phyloP scores from a whole-genome alignment of 2,329 filamentous ascomycete species.

The Alternaria arborescens region DNA sequence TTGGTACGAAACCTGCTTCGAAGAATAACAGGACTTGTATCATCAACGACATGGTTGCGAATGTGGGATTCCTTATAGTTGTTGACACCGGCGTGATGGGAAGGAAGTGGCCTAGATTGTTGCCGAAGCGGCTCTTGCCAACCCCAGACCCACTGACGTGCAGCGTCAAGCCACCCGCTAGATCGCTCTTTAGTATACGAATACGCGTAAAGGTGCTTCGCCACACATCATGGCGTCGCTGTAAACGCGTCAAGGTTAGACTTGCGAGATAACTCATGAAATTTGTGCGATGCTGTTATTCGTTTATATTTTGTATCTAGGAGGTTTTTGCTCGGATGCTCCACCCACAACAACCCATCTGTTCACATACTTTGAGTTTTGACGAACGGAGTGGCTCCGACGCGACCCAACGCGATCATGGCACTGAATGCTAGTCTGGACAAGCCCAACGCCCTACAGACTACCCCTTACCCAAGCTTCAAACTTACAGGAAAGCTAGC shows the following conservation, averaged over 20 bases:
- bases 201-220: conserved; percentile 8
- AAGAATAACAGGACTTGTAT: neutral
- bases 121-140: conserved; percentile 8
- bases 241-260: neutral
- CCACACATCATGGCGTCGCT: neutral
- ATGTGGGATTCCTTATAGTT: conserved; percentile 7
- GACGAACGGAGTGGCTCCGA: conserved; percentile 3
- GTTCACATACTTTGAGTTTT: neutral
- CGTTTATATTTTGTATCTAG: neutral
- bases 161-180: conserved; percentile 13
- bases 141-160: conserved; percentile 18
- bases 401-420: neutral
- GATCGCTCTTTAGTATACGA: neutral
- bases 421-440: neutral
- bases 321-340: neutral
- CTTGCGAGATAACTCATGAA: neutral
- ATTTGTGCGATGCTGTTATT: neutral
- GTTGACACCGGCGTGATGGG: conserved; percentile 7
- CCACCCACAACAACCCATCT: neutral
- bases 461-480: neutral
- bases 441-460: neutral
- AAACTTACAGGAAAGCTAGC: conserved; percentile 34
- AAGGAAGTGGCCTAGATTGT: conserved; percentile 13
- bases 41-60: conserved; percentile 11
- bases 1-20: conserved; percentile 12